Percentiles rank a stretch among this genome's conserved stretches.
Conservation (phyloP, 495 filamentous ascomycete genomes). For the Lophiostoma macrostomum region DNA sequence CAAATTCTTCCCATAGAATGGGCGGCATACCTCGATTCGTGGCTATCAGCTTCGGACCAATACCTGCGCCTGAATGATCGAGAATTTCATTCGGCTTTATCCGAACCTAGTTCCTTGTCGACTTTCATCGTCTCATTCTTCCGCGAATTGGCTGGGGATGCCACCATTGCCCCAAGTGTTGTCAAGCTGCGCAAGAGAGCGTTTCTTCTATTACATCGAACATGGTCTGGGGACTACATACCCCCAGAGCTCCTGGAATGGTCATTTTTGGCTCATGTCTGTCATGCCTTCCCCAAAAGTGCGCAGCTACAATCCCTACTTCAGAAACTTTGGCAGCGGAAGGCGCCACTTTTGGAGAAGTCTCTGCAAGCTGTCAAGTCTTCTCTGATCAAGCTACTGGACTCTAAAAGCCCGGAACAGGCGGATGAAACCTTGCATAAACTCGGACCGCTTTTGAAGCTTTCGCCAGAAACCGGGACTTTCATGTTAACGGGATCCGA, state of each 20-base stretch:
- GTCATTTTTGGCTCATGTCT: slow-evolving; percentile 57
- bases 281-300: slow-evolving; percentile 55
- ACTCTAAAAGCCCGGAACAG: slow-evolving; percentile 39
- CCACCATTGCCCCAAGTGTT: slow-evolving; percentile 48
- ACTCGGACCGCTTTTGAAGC: slow-evolving; percentile 51
- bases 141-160: slow-evolving; percentile 43
- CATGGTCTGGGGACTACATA: slow-evolving; percentile 45
- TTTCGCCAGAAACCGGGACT: slow-evolving; percentile 51
- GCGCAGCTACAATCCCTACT: slow-evolving; percentile 44
- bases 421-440: slow-evolving; percentile 48
- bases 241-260: slow-evolving; percentile 51
- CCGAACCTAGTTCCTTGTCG: slow-evolving; percentile 51
- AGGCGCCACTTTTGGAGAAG: slow-evolving; percentile 43
- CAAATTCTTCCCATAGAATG: slow-evolving; percentile 68
- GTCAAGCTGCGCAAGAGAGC: slow-evolving; percentile 56
- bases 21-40: slow-evolving; percentile 74
- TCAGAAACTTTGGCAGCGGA: slow-evolving; percentile 47
- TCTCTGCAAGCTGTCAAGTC: slow-evolving; percentile 49
- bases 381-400: slow-evolving; percentile 50
- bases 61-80: slow-evolving; percentile 58
- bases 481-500: slow-evolving; percentile 80
- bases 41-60: slow-evolving; percentile 62
- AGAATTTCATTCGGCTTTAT: slow-evolving; percentile 50
- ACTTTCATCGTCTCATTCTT: slow-evolving; percentile 63
- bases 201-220: slow-evolving; percentile 57